Conservation (phyloP, 495 filamentous ascomycete species). For the Penicillium canariense region DNA sequence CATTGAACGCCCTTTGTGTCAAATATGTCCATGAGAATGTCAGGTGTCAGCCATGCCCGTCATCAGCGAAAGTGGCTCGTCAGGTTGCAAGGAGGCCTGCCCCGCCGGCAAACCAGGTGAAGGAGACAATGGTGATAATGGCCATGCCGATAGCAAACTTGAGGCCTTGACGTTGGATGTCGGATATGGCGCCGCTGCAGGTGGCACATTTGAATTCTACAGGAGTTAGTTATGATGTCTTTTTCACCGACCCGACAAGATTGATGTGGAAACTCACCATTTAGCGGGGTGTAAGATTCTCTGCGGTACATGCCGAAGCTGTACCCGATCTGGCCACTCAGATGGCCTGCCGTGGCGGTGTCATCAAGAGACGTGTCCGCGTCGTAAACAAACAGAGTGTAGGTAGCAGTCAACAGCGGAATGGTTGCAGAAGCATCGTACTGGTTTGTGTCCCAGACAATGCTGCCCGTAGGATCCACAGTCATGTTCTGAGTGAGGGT, state of each 20-base stretch:
- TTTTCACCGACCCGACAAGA: background rate
- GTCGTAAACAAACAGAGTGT: slow-evolving; percentile 85
- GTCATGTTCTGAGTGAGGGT: slow-evolving; percentile 66
- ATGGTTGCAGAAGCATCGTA: slow-evolving; percentile 62
- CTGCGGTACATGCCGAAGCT: slow-evolving; percentile 80
- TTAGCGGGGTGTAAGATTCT: slow-evolving; percentile 61
- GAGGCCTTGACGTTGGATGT: slow-evolving; percentile 63
- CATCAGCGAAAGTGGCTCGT: background rate
- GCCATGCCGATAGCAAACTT: slow-evolving; percentile 74
- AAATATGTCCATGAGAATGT: slow-evolving; percentile 26
- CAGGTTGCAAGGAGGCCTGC: slow-evolving; percentile 54
- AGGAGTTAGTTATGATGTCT: slow-evolving; percentile 14
- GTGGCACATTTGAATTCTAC: slow-evolving; percentile 61
- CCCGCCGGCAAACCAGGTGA: slow-evolving; percentile 83
- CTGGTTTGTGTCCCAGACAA: slow-evolving; percentile 77
- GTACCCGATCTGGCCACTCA: slow-evolving; percentile 61
- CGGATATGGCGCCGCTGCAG: slow-evolving; percentile 68
- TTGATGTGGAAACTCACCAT: slow-evolving; percentile 42
- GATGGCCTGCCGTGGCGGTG: slow-evolving; percentile 66
- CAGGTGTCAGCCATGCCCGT: background rate
- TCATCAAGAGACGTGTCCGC: slow-evolving; percentile 60
- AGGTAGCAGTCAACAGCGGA: slow-evolving; percentile 68
- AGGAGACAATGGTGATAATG: slow-evolving; percentile 71
- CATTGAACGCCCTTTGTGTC: slow-evolving; percentile 16
- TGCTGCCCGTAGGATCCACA: slow-evolving; percentile 51